Evolutionary conservation across 805 yeast species (phyloP), one percentile per base, ranked within the genome.

Genomic region (Myxozyma udenii): DNA sequence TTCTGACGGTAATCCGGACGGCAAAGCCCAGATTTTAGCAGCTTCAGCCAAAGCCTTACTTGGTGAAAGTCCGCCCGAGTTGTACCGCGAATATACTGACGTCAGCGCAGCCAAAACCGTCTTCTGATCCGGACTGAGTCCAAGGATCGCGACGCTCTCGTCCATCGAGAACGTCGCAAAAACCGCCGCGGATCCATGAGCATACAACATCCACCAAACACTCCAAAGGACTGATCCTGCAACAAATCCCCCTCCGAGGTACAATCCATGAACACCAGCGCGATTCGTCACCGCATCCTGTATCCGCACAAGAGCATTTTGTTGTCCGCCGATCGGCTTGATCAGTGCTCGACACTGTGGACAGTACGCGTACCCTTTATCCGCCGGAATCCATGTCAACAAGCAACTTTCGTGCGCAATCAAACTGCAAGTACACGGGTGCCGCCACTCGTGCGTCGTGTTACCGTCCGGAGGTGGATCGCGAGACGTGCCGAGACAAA

Each of bases 361-460:
- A 44, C 51, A 51, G 3, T 43, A 41, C 36, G 18, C 41, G 32
- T 7, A 26, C 24, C 22, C 47, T 26, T 44, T 50, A 18, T 44
- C 58, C 19, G 28, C 52, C 16, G 37, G 51, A 46, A 45, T 52
- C 78, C 78, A 75, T 9, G 69, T 68, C 9, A 72, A 60, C 32
- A 77, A 64, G 48, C 80, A 77, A 43, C 62, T 63, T 40, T 75
- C 69, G 58, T 77, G 80, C 3, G 78, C 79, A 9, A 67, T 58
- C 23, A 77, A 58, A 3, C 74, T 73, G 60, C 80, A 77, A 16
- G 62, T 51, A 51, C 80, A 76, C 1, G 78, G 78, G 18, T 66
- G 67, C 16, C 74, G 67, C 78, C 78, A 75, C 44, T 68, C 71
- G 22, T 67, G 65, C 1, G 70, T 64, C 40, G 66, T 68, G 4